Percentiles rank a stretch among this genome's conserved stretches.
phyloP scores from a whole-genome alignment of 1,284 basidiomycete species.

The Inonotus obliquus region DNA sequence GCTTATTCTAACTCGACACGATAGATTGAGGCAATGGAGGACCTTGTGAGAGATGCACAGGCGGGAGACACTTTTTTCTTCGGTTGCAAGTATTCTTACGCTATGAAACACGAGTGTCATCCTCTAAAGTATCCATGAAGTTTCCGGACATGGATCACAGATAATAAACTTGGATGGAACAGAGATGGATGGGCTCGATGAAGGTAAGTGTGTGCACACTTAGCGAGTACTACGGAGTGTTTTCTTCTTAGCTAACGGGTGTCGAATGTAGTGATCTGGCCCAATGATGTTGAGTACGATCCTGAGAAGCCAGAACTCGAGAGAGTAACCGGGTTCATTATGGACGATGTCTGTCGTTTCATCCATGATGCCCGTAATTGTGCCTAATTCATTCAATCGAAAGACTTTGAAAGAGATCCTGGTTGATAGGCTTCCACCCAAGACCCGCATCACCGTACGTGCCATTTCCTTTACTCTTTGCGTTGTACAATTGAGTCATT shows the following conservation, averaged over 20 bases:
- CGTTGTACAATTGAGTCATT: neutral
- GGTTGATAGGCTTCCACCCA: constrained; percentile 15
- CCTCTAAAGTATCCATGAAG: constrained; percentile 12
- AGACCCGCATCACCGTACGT: constrained; percentile 19
- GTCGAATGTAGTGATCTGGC: constrained; percentile 15
- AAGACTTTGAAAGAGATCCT: constrained; percentile 16
- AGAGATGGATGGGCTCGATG: constrained; percentile 19
- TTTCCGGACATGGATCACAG: constrained; percentile 21
- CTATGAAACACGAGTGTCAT: too few relatives aligned
- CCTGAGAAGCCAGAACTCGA: neutral
- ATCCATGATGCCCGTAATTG: neutral
- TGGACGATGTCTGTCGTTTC: constrained; percentile 17
- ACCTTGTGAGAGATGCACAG: constrained; percentile 18
- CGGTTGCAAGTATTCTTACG: constrained; percentile 11
- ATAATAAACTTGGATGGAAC: constrained; percentile 8
- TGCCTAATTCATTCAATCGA: neutral
- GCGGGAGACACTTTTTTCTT: constrained; percentile 20
- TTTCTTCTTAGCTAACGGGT: neutral
- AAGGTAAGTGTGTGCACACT: constrained; percentile 10
- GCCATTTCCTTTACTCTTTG: neutral
- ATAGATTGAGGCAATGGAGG: constrained; percentile 14
- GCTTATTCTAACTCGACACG: neutral
- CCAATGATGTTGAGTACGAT: constrained; percentile 12
- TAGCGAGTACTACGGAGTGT: neutral
- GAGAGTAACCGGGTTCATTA: constrained; percentile 9